Percentiles rank a stretch among this genome's conserved stretches.
phyloP scores from a whole-genome alignment of 2,329 filamentous ascomycete species.

The Alternaria atra region DNA sequence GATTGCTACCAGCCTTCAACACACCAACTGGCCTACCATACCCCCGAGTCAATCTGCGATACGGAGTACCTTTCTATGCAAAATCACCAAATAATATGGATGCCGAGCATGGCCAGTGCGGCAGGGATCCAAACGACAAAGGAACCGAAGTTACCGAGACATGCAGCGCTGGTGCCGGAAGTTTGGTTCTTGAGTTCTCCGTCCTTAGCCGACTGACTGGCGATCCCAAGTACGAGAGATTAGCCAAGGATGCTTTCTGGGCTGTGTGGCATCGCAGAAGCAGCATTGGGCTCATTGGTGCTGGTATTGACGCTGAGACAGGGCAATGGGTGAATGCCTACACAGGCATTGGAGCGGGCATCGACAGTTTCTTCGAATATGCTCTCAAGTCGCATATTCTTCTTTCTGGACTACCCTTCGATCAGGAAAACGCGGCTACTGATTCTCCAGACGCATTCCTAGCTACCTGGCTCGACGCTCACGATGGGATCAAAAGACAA shows the following conservation, averaged over 20 bases:
- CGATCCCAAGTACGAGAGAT: slow-evolving; percentile 85
- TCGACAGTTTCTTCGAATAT: slow-evolving; percentile 99
- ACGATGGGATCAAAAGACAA: slow-evolving; percentile 87
- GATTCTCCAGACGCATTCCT: slow-evolving; percentile 79
- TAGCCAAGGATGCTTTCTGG: slow-evolving; percentile 94
- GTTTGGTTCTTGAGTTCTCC: slow-evolving; percentile 90
- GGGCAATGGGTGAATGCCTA: slow-evolving; percentile 89
- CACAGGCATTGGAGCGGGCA: slow-evolving; percentile 93
- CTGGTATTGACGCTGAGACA: slow-evolving; percentile 89
- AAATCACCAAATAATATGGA: slow-evolving; percentile 81
- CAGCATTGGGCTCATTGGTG: slow-evolving; percentile 85
- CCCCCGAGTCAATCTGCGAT: slow-evolving; percentile 87
- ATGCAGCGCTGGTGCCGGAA: slow-evolving; percentile 96
- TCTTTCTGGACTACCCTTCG: slow-evolving; percentile 72
- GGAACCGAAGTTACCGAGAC: slow-evolving; percentile 86
- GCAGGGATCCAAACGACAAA: slow-evolving; percentile 55
- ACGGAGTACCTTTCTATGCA: slow-evolving; percentile 90
- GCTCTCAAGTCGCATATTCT: slow-evolving; percentile 93
- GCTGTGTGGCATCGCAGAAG: slow-evolving; percentile 92
- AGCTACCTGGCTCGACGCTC: slow-evolving; percentile 82
- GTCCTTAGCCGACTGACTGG: slow-evolving; percentile 88
- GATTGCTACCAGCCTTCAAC: slow-evolving; percentile 90
- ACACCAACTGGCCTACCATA: slow-evolving; percentile 92
- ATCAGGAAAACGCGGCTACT: slow-evolving; percentile 64
- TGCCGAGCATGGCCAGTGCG: slow-evolving; percentile 58